Percentiles rank a stretch among this genome's conserved stretches.
Conservation (phyloP, 1,284 basidiomycete species). For the Macrocybe sp. region DNA sequence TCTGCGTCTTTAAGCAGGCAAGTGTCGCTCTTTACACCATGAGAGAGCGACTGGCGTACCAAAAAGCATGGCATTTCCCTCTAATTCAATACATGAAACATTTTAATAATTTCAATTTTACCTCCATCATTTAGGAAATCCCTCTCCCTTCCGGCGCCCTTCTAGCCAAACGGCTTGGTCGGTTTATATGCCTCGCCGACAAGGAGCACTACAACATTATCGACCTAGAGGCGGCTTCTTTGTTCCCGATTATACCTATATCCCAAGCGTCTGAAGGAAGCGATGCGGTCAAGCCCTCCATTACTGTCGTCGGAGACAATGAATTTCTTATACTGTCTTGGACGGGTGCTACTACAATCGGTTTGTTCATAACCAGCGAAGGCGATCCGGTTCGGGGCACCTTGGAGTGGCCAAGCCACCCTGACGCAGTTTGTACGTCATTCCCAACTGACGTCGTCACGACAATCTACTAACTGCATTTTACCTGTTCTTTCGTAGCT, state of each 20-base stretch:
- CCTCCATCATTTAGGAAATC: slow-evolving; percentile 56
- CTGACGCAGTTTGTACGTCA: slow-evolving; percentile 68
- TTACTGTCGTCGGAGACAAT: slow-evolving; percentile 67
- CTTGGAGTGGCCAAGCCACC: slow-evolving; percentile 78
- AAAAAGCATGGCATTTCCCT: slow-evolving; percentile 43
- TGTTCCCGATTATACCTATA: slow-evolving; percentile 72
- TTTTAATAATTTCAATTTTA: slow-evolving; percentile 2
- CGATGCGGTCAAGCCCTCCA: slow-evolving; percentile 57
- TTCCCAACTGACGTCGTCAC: slow-evolving; percentile 23
- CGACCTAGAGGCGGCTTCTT: slow-evolving; percentile 62
- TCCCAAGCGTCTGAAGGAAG: slow-evolving; percentile 53
- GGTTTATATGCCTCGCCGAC: slow-evolving; percentile 73
- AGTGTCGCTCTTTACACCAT: slow-evolving; percentile 66
- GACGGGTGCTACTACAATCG: slow-evolving; percentile 74
- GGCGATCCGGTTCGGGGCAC: slow-evolving; percentile 90
- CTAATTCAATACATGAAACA: neutral
- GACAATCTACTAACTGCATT: slow-evolving; percentile 1
- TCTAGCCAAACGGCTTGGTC: slow-evolving; percentile 61
- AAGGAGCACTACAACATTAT: slow-evolving; percentile 71
- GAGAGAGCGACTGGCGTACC: slow-evolving; percentile 52
- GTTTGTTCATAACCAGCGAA: slow-evolving; percentile 77
- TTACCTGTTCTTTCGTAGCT: slow-evolving; percentile 36
- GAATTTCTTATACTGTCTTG: slow-evolving; percentile 81
- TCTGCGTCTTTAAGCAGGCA: slow-evolving; percentile 74
- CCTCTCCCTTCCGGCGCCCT: slow-evolving; percentile 64